Conservation (phyloP, 2,329 filamentous ascomycete species). For the Colletotrichum spinosum region DNA sequence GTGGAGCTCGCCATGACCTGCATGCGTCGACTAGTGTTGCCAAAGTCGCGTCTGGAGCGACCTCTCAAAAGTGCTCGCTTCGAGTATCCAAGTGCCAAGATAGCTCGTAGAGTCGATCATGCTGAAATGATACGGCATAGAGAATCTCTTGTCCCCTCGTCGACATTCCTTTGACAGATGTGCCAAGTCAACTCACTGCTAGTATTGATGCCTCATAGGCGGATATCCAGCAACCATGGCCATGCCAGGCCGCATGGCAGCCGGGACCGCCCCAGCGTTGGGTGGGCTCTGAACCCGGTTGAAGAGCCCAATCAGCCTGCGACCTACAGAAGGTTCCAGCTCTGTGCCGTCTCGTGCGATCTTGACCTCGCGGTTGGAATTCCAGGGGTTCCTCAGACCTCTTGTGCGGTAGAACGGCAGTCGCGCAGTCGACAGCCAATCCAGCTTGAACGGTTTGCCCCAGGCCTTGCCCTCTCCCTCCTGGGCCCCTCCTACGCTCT, state of each 20-base stretch:
- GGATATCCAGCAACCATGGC: conserved; percentile 53
- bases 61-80: no score
- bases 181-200: conserved; percentile 39
- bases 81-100: no score
- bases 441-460: conserved; percentile 91
- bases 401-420: conserved; percentile 91
- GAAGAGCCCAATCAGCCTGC: conserved; percentile 83
- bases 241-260: conserved; percentile 47
- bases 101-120: no score
- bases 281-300: conserved; percentile 63
- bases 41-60: background rate
- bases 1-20: conserved; percentile 27
- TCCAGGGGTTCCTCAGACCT: conserved; percentile 92
- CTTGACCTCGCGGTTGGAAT: conserved; percentile 94
- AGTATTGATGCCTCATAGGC: conserved; percentile 49
- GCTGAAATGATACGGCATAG: background rate
- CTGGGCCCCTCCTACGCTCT: conserved; percentile 48
- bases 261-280: conserved; percentile 39
- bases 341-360: conserved; percentile 96
- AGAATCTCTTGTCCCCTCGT: background rate
- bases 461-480: conserved; percentile 73
- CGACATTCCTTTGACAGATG: background rate
- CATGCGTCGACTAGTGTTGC: conserved; percentile 13
- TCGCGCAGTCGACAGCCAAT: conserved; percentile 87
- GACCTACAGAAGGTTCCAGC: conserved; percentile 84